A percentile compares a stretch with the other conserved stretches of the same genome.
phyloP scores from a whole-genome alignment of 2,329 filamentous ascomycete genomes.

The Diaporthe helianthi region DNA sequence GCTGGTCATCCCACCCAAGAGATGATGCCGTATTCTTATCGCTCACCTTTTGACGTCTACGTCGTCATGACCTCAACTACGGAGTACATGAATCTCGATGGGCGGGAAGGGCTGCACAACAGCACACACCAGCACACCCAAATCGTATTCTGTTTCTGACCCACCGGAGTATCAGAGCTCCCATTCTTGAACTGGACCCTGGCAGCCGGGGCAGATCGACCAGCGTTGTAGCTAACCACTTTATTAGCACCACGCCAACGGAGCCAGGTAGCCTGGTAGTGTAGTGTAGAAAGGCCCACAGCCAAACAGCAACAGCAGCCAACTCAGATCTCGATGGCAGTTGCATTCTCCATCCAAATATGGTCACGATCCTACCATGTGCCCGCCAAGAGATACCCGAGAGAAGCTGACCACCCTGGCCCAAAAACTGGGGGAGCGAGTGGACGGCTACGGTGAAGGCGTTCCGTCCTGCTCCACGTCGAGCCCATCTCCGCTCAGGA shows the following conservation, averaged over 20 bases:
- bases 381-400: slow-evolving; percentile 16
- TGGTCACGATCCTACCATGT: slow-evolving; percentile 13
- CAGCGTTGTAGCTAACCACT: slow-evolving; percentile 10
- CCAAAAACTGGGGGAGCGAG: neutral
- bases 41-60: neutral
- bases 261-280: no score
- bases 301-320: neutral
- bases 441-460: slow-evolving; percentile 12
- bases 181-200: slow-evolving; percentile 26
- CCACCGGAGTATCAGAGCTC: neutral
- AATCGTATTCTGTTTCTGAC: slow-evolving; percentile 29
- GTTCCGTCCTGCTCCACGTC: neutral
- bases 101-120: neutral
- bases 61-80: slow-evolving; percentile 20
- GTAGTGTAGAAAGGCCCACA: slow-evolving; percentile 12
- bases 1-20: neutral
- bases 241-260: slow-evolving; percentile 7
- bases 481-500: neutral
- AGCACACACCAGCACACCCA: neutral
- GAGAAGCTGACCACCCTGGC: neutral
- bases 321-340: slow-evolving; percentile 28
- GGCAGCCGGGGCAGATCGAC: neutral
- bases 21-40: slow-evolving; percentile 18
- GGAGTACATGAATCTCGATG: slow-evolving; percentile 16
- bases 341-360: neutral